Percentiles rank a stretch among this genome's conserved stretches.
Conservation (phyloP, 805 yeast species). For the Monosporozyma unispora region DNA sequence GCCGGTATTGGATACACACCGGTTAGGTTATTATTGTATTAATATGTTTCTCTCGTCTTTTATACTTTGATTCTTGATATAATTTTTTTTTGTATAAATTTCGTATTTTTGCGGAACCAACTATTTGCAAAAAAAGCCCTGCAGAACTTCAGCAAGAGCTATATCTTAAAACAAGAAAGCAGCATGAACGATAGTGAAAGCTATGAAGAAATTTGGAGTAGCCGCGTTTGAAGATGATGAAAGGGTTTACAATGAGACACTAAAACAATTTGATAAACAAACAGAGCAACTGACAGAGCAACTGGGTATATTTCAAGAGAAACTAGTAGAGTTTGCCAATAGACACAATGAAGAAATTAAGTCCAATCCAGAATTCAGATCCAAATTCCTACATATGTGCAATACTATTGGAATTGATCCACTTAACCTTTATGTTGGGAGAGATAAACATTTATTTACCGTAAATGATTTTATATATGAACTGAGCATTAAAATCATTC, state of each 20-base stretch:
- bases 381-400: constrained; percentile 70
- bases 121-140: too few species aligned
- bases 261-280: constrained; percentile 36
- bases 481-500: constrained; percentile 65
- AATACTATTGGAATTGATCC: constrained; percentile 80
- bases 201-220: constrained; percentile 38
- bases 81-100: not conserved
- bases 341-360: constrained; percentile 63
- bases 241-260: constrained; percentile 4
- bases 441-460: constrained; percentile 24
- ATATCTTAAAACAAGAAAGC: too few species aligned
- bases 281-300: constrained; percentile 59
- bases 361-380: constrained; percentile 53
- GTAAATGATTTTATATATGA: constrained; percentile 52
- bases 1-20: too few species aligned
- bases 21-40: too few species aligned
- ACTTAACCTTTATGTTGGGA: constrained; percentile 32
- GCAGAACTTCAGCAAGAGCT: too few species aligned
- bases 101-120: too few species aligned
- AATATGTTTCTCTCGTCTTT: not conserved
- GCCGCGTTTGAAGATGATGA: constrained; percentile 36
- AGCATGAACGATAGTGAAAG: too few species aligned
- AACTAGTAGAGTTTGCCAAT: constrained; percentile 63
- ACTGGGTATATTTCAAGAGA: constrained; percentile 65
- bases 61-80: not conserved